Evolutionary conservation across 345 rosid genomes (phyloP).

Genomic region (Salix brachista): DNA sequence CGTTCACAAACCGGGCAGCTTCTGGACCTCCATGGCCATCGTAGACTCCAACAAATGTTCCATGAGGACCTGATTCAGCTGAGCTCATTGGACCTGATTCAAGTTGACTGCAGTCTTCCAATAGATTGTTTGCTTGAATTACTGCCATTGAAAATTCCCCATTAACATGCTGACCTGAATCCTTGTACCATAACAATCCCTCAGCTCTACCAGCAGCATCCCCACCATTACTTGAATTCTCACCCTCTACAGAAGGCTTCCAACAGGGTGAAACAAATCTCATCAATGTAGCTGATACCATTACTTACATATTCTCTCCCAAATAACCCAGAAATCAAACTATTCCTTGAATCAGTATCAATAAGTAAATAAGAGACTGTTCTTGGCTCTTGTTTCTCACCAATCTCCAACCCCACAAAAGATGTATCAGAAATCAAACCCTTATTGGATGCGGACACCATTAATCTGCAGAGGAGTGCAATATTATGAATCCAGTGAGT

Average conservation of each 20-base stretch:
- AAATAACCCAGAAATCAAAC: slow-evolving; percentile 57
- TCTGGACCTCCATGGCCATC: slow-evolving; percentile 99
- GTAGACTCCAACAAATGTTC: slow-evolving; percentile 94
- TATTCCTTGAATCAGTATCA: slow-evolving; percentile 37
- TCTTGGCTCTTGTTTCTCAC: slow-evolving; percentile 35
- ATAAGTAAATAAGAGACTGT: slow-evolving; percentile 27
- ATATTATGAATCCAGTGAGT: not conserved
- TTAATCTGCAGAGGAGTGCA: slow-evolving; percentile 51
- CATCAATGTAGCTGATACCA: slow-evolving; percentile 68
- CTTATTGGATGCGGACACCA: slow-evolving; percentile 55
- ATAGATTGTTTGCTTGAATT: slow-evolving; percentile 71
- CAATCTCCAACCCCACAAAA: slow-evolving; percentile 42
- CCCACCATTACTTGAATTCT: slow-evolving; percentile 52
- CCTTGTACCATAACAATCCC: slow-evolving; percentile 89
- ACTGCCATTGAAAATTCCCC: slow-evolving; percentile 98
- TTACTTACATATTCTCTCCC: slow-evolving; percentile 72
- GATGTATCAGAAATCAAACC: slow-evolving; percentile 56
- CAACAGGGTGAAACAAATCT: slow-evolving; percentile 80
- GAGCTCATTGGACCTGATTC: slow-evolving; percentile 92
- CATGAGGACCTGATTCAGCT: slow-evolving; percentile 71
- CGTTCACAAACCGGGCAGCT: slow-evolving; percentile 76
- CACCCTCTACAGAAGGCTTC: slow-evolving; percentile 75
- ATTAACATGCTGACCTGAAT: slow-evolving; percentile 54
- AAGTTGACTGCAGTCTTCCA: slow-evolving; percentile 88
- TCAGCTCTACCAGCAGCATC: slow-evolving; percentile 57